Evolutionary conservation across 768 basidiomycete genomes (phyloP).

Genomic region (Tubosaeta sp.): DNA sequence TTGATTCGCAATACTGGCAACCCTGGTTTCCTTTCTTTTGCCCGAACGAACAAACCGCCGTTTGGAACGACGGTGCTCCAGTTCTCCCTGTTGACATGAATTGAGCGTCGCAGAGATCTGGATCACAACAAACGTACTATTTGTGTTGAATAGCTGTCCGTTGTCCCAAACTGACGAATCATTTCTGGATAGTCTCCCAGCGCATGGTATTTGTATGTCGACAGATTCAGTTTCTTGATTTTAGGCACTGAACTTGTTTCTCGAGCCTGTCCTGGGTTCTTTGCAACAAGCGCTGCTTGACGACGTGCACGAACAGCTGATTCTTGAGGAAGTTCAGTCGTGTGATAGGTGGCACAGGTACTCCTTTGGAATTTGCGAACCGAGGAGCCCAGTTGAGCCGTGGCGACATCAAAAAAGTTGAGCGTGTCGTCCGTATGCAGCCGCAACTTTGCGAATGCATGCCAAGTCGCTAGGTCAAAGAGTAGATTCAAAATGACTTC

Average conservation of each 20-base stretch:
- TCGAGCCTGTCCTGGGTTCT: not conserved
- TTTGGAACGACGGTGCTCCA: slow-evolving; percentile 25
- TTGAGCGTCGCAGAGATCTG: not conserved
- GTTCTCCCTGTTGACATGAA: slow-evolving; percentile 32
- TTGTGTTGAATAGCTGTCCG: slow-evolving; percentile 36
- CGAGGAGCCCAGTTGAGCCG: slow-evolving; percentile 7
- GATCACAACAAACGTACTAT: slow-evolving; percentile 13
- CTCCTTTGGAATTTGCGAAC: slow-evolving; percentile 17
- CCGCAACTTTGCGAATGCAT: slow-evolving; percentile 32
- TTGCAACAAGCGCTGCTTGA: not conserved
- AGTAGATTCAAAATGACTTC: slow-evolving; percentile 19
- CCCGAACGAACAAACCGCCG: not conserved
- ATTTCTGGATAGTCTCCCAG: slow-evolving; percentile 11
- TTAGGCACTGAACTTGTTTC: not conserved
- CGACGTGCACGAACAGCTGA: not conserved
- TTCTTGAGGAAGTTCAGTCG: not conserved
- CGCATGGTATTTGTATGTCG: slow-evolving; percentile 15
- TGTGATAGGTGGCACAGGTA: not conserved
- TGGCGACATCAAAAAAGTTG: slow-evolving; percentile 17
- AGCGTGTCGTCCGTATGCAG: slow-evolving; percentile 26
- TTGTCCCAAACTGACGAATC: slow-evolving; percentile 26
- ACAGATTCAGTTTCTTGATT: slow-evolving; percentile 9
- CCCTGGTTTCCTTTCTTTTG: not conserved
- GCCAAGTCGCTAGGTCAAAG: slow-evolving; percentile 32
- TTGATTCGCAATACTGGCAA: not conserved